Conservation (phyloP, 2,329 filamentous ascomycete species). For the Colletotrichum kahawae region DNA sequence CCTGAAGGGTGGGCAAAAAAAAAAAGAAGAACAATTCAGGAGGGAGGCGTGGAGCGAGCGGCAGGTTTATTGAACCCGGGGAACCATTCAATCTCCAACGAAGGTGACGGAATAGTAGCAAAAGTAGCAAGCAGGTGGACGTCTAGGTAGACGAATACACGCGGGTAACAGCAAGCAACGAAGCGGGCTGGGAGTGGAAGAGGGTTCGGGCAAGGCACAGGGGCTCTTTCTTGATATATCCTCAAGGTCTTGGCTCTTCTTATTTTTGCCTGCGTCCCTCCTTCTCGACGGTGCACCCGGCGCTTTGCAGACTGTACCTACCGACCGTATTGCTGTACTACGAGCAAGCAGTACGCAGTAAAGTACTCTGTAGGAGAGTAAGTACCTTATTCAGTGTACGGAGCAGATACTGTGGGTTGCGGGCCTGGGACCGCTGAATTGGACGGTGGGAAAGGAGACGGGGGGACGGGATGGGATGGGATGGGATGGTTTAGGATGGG, state of each 20-base stretch:
- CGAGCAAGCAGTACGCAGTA: background rate
- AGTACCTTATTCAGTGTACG: background rate
- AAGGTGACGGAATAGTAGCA: background rate
- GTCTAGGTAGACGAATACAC: background rate
- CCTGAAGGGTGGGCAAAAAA: background rate
- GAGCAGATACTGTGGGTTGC: background rate
- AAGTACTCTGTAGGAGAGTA: background rate
- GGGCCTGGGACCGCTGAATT: background rate
- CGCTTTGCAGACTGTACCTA: background rate
- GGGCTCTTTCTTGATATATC: slow-evolving; percentile 22
- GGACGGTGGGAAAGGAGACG: slow-evolving; percentile 5
- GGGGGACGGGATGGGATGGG: background rate
- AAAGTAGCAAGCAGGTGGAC: background rate
- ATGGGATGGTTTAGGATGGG: slow-evolving; percentile 9
- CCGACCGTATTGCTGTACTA: background rate
- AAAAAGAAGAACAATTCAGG: background rate
- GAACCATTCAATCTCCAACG: slow-evolving; percentile 14
- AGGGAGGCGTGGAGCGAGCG: background rate
- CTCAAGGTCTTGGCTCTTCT: slow-evolving; percentile 8
- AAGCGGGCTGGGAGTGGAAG: background rate
- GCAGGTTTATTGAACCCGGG: slow-evolving; percentile 3
- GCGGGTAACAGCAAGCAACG: background rate
- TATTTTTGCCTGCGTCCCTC: background rate
- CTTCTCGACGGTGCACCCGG: slow-evolving; percentile 2
- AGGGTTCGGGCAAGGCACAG: background rate